Base-by-base conservation (phyloP, 1,139 yeast species). In the Magnusiomyces fungicola region DNA sequence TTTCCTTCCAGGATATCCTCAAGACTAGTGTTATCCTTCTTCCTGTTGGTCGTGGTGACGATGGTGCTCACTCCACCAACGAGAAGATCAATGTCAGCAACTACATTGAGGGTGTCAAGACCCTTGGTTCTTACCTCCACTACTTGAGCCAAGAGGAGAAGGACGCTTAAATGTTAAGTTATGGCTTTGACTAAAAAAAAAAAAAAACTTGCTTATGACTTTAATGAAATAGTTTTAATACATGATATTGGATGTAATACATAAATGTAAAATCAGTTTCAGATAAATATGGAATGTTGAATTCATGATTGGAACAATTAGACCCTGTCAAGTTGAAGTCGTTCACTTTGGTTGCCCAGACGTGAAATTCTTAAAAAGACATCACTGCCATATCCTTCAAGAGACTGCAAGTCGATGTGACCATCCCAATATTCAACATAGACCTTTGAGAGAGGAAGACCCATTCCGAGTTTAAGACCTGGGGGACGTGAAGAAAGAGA, bases 21-120 rank as follows among this genome's bases (percentile, higher is more conserved):
- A 82, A 85, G 61, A 85, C 95, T 38, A 83, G 82, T 58, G 97
- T 90, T 33, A 75, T 92, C 57, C 74, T 92, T 63, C 78, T 92
- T 61, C 98, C 98, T 57, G 86, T 92, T 86, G 98, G 98, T 58
- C 83, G 95, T 70, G 98, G 97, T 61, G 97, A 92, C 66, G 99
- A 94, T 63, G 98, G 98, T 60, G 98, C 99, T 47, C 99, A 94
- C 68, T 88, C 97, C 27, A 88, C 92, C 62, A 92, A 92, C 65
- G 99, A 94, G 71, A 94, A 94, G 74, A 73, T 94, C 63, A 85
- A 94, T 66, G 73, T 88, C 48, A 72, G 85, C 58, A 94, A 94
- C 75, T 94, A 87, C 70, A 81, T 92, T 60, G 85, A 87, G 65
- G 99, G 99, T 55, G 82, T 86, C 64, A 94, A 94, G 75, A 84